phyloP scores from a whole-genome alignment of 257 asterid genomes.

The Voacanga thouarsii region DNA sequence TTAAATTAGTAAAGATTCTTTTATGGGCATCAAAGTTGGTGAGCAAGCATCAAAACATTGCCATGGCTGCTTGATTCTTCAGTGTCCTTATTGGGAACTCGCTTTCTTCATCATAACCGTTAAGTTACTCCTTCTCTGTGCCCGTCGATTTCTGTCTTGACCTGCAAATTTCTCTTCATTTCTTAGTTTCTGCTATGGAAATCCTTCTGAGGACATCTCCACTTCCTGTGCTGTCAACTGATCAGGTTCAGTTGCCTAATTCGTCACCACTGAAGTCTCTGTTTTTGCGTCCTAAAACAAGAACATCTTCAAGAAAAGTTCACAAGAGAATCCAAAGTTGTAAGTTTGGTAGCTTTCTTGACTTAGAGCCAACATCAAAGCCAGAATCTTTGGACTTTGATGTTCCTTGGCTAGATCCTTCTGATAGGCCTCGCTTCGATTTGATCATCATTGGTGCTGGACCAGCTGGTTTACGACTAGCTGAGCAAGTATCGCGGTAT shows the following conservation, averaged over 20 bases:
- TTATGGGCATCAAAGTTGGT: conserved; percentile 8
- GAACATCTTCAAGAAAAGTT: conserved; percentile 21
- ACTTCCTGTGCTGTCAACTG: conserved; percentile 30
- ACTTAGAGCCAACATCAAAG: conserved; percentile 60
- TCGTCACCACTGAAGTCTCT: conserved; percentile 25
- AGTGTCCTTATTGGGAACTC: not conserved
- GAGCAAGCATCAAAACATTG: conserved; percentile 17
- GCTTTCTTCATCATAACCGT: not conserved
- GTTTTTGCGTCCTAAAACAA: conserved; percentile 17
- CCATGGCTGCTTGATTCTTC: conserved; percentile 15
- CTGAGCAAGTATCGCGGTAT: conserved; percentile 62
- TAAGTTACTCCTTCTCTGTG: not conserved
- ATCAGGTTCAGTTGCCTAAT: conserved; percentile 21
- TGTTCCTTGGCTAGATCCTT: conserved; percentile 52
- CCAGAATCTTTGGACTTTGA: conserved; percentile 51
- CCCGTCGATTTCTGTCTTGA: not conserved
- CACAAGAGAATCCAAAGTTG: conserved; percentile 29
- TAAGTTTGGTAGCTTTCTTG: conserved; percentile 53
- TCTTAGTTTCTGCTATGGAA: conserved; percentile 39
- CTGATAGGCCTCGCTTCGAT: conserved; percentile 56
- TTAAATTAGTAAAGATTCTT: not conserved
- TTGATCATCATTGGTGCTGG: conserved; percentile 85
- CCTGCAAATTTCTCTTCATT: not conserved
- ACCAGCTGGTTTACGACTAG: conserved; percentile 85
- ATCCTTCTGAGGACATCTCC: conserved; percentile 43